These are phyloP conservation scores for Bremia lactucae DNA, from an alignment of 352 stramenopile species.

Conservation along the genomic window DNA sequence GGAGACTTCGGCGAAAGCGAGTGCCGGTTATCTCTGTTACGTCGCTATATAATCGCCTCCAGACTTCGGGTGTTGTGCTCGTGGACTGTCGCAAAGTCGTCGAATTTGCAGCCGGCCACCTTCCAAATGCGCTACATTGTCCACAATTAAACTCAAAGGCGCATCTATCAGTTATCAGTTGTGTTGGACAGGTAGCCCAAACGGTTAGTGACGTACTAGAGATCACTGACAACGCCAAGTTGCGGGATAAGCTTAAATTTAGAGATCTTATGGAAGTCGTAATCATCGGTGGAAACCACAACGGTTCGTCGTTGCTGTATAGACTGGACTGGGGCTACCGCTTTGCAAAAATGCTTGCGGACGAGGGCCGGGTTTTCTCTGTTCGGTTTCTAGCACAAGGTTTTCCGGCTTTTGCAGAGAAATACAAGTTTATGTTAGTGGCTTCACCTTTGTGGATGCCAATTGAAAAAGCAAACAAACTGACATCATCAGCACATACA, in stretches of 20 bases:
- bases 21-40: constrained; percentile 52
- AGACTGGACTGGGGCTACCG: constrained; percentile 60
- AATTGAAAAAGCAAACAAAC: constrained; percentile 4
- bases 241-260: constrained; percentile 32
- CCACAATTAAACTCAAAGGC: constrained; percentile 15
- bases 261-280: constrained; percentile 69
- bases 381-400: constrained; percentile 59
- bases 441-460: constrained; percentile 10
- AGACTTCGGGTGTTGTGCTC: constrained; percentile 55
- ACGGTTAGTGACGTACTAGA: constrained; percentile 49
- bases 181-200: constrained; percentile 12
- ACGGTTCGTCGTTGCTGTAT: constrained; percentile 35
- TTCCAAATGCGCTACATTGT: constrained; percentile 50
- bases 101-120: constrained; percentile 32
- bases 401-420: constrained; percentile 49
- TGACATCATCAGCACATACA: neutral
- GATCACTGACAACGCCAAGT: constrained; percentile 19
- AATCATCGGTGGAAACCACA: constrained; percentile 48
- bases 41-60: constrained; percentile 63
- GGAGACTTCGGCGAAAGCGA: constrained; percentile 16
- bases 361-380: constrained; percentile 58
- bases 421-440: constrained; percentile 60
- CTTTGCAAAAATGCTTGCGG: constrained; percentile 49
- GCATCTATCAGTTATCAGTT: constrained; percentile 15
- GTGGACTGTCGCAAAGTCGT: constrained; percentile 49